These are phyloP conservation scores for Yamadazyma friedrichii DNA, from an alignment of 1,139 yeast species.

Conservation along the genomic window DNA sequence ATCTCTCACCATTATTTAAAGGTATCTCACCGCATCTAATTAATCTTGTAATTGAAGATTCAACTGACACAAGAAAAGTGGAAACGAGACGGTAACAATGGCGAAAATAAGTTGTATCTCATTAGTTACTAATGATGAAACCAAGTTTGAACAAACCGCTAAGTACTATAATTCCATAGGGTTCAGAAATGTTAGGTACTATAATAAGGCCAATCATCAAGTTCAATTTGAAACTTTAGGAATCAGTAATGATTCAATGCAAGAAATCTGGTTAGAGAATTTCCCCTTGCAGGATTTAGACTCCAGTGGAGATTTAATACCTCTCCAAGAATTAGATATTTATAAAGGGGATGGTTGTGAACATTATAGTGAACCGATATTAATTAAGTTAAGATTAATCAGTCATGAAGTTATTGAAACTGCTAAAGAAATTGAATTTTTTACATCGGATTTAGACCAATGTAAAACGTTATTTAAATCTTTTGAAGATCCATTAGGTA, in stretches of 20 bases:
- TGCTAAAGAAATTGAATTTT: constrained; percentile 43
- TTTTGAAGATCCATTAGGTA: constrained; percentile 17
- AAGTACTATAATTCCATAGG: constrained; percentile 58
- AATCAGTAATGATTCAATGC: constrained; percentile 60
- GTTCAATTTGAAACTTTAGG: constrained; percentile 42
- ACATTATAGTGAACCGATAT: constrained; percentile 27
- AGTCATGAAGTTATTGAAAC: constrained; percentile 15
- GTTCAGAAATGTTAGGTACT: constrained; percentile 55
- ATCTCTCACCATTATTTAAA: background rate
- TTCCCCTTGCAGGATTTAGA: constrained; percentile 59
- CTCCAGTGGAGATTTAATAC: constrained; percentile 46
- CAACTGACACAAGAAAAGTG: too few relatives aligned
- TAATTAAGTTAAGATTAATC: constrained; percentile 59
- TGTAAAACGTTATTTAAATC: constrained; percentile 34
- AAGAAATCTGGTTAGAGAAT: constrained; percentile 70
- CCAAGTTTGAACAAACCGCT: constrained; percentile 45
- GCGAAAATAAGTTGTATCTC: constrained; percentile 49
- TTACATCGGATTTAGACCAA: constrained; percentile 46
- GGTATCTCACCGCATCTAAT: too few relatives aligned
- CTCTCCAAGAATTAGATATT: constrained; percentile 56
- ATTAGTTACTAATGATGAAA: constrained; percentile 52
- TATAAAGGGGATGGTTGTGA: constrained; percentile 51
- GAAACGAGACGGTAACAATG: constrained; percentile 1
- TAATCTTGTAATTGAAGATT: too few relatives aligned
- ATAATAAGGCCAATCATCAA: constrained; percentile 40